Evolutionary conservation across 495 filamentous ascomycete species (phyloP).

Genomic region (Aspergillus haitiensis): DNA sequence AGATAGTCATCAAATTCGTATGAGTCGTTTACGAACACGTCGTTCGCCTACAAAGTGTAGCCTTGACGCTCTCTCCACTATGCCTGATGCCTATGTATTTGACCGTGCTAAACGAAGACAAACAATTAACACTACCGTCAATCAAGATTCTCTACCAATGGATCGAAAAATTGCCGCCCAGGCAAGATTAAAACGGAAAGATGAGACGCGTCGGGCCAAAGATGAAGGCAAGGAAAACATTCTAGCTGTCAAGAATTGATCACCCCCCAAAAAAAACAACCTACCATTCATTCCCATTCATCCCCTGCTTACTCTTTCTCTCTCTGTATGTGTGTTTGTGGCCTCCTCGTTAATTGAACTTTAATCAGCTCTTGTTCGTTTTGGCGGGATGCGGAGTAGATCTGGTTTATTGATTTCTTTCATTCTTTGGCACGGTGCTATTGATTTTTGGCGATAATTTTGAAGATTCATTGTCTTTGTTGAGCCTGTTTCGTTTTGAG

Average conservation of each 20-base stretch:
- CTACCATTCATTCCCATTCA: neutral
- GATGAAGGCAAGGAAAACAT: conserved; percentile 38
- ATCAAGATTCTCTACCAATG: conserved; percentile 51
- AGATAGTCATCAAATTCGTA: conserved; percentile 23
- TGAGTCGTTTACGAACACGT: conserved; percentile 21
- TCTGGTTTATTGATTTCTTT: neutral
- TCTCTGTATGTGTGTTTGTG: neutral
- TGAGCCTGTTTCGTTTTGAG: neutral
- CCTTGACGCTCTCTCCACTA: conserved; percentile 24
- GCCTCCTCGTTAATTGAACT: neutral
- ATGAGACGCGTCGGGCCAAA: conserved; percentile 36
- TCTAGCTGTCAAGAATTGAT: conserved; percentile 10
- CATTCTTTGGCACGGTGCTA: neutral
- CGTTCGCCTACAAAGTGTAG: conserved; percentile 28
- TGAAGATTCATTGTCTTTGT: neutral
- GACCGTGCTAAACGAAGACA: conserved; percentile 42
- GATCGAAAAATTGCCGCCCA: conserved; percentile 63
- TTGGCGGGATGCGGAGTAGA: neutral
- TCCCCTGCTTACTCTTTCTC: neutral
- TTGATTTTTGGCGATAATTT: conserved; percentile 2
- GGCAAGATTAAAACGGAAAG: conserved; percentile 59
- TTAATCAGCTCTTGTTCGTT: neutral
- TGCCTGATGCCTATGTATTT: conserved; percentile 23
- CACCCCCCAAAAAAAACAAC: neutral
- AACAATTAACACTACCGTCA: conserved; percentile 29